A percentile compares a stretch with the other conserved stretches of the same genome.
These are phyloP conservation scores for Suillus fuscotomentosus DNA, from an alignment of 768 basidiomycete species.

Conservation along the genomic window DNA sequence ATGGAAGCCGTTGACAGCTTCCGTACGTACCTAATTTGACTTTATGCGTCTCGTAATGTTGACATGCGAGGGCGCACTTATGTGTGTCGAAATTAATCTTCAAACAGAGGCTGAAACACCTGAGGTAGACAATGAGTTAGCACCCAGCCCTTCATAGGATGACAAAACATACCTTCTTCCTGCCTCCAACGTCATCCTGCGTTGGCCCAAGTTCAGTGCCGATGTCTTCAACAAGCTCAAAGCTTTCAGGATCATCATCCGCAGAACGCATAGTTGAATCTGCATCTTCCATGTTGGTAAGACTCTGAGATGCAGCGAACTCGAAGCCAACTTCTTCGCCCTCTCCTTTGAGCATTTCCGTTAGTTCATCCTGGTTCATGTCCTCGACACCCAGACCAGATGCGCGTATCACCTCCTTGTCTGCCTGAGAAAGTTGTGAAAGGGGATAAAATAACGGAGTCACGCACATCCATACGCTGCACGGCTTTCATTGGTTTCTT, in stretches of 20 bases:
- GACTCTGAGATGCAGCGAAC: constrained; percentile 2
- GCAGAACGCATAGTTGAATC: neutral
- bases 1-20: too few species aligned
- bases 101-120: constrained; percentile 33
- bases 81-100: constrained; percentile 21
- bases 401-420: constrained; percentile 49
- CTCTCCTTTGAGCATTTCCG: constrained; percentile 38
- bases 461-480: constrained; percentile 24
- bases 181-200: constrained; percentile 23
- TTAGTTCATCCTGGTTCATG: constrained; percentile 63
- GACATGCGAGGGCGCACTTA: neutral
- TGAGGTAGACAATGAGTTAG: constrained; percentile 5
- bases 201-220: constrained; percentile 29
- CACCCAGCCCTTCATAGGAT: neutral
- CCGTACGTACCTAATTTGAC: too few species aligned
- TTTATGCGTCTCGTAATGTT: too few species aligned
- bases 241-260: constrained; percentile 17
- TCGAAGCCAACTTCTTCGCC: constrained; percentile 32
- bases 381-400: constrained; percentile 67
- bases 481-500: constrained; percentile 39
- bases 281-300: constrained; percentile 2
- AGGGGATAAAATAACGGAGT: constrained; percentile 42
- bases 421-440: constrained; percentile 62
- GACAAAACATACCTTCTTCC: constrained; percentile 20
- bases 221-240: constrained; percentile 30